Percentiles rank a stretch among this genome's conserved stretches.
These are phyloP conservation scores for Theobroma cacao DNA, from an alignment of 345 rosid genomes.

Conservation along the genomic window DNA sequence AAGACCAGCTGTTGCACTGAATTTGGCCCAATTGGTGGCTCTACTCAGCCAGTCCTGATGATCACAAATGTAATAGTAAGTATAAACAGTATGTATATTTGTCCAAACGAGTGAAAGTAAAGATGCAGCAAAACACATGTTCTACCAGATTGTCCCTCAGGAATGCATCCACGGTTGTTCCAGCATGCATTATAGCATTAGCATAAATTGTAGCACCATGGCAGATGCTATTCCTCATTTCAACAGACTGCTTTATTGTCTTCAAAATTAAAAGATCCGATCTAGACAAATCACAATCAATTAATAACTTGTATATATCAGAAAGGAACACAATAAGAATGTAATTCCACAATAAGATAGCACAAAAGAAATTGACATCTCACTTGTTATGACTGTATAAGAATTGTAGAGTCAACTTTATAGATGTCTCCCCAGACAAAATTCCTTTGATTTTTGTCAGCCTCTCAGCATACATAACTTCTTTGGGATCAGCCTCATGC, in stretches of 20 bases:
- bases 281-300: conserved; percentile 37
- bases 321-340: neutral
- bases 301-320: neutral
- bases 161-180: conserved; percentile 98
- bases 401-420: conserved; percentile 88
- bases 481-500: conserved; percentile 58
- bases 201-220: conserved; percentile 99
- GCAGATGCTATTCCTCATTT: conserved; percentile 97
- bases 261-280: conserved; percentile 92
- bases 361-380: conserved; percentile 17
- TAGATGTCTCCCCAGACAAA: conserved; percentile 95
- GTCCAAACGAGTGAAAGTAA: neutral
- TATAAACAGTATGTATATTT: conserved; percentile 1
- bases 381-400: conserved; percentile 94
- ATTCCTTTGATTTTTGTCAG: conserved; percentile 80
- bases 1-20: conserved; percentile 98
- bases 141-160: conserved; percentile 93
- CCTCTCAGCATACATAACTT: conserved; percentile 72
- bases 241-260: conserved; percentile 97
- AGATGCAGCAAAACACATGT: neutral
- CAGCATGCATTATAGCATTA: conserved; percentile 99
- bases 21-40: conserved; percentile 99
- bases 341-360: neutral
- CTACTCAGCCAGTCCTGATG: conserved; percentile 98
- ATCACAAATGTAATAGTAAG: conserved; percentile 14